Evolutionary conservation across 306 rosid species (phyloP), one percentile per base, ranked within the genome.

Genomic region (Cicer yamashitae): DNA sequence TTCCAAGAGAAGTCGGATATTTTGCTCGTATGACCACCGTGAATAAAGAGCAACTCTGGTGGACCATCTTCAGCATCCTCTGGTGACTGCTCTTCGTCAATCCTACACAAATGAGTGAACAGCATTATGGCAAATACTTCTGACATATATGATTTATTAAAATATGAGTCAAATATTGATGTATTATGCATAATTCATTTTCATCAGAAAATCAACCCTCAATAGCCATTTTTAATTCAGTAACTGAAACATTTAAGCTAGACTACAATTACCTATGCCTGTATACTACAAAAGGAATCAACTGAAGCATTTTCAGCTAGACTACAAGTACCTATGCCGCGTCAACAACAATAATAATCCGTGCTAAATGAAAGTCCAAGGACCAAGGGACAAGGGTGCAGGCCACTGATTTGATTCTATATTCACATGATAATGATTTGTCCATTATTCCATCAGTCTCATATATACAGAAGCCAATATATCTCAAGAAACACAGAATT

Each of bases 1-100:
- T 96, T 96, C 99, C 99, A 96, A 8, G 98, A 90, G 82, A 96
- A 96, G 70, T 96, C 97, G 1, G 97, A 96, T 86, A 96, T 96
- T 87, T 90, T 96, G 84, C 97, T 96, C 9, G 99, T 96, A 82
- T 96, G 99, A 69, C 98, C 99, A 20, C 99, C 99, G 20, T 96
- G 99, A 86, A 96, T 92, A 69, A 96, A 96, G 15, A 96, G 96
- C 83, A 92, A 85, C 58, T 96, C 99, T 1, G 97, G 99, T 0
- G 99, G 99, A 8, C 99, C 99, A 76, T 96, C 99, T 83, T 96
- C 99, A 0, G 96, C 91, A 64, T 96, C 99, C 79, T 96, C 98
- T 0, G 93, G 91, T 11, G 98, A 48, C 77, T 96, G 99, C 85
- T 96, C 99, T 84, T 92, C 98, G 20, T 96, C 98, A n/a, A 96